A percentile compares a stretch with the other conserved stretches of the same genome.
Evolutionary conservation across 768 basidiomycete species (phyloP).

Genomic region (Trametes meyenii): DNA sequence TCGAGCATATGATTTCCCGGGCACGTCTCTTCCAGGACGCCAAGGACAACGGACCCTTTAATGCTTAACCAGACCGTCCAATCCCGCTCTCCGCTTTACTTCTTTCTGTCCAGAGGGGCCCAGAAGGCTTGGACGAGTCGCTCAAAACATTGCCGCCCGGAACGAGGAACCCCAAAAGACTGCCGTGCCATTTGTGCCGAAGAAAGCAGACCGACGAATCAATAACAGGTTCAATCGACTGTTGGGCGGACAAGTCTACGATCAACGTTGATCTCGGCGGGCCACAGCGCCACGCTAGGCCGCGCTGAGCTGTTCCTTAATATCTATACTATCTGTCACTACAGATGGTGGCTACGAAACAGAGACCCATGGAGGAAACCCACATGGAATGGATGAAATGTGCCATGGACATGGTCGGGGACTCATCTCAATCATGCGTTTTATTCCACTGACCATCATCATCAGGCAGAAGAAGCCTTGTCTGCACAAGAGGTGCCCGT

Average conservation of each 20-base stretch:
- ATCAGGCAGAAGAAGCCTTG: constrained; percentile 84
- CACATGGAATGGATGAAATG: constrained; percentile 78
- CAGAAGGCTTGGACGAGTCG: background rate
- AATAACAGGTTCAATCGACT: background rate
- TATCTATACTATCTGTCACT: no score
- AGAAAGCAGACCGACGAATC: no score
- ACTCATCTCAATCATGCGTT: background rate
- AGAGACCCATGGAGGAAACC: constrained; percentile 9
- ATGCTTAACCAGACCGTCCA: background rate
- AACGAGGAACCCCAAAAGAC: background rate
- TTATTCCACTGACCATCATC: background rate
- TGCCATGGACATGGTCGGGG: constrained; percentile 78
- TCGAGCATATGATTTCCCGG: constrained; percentile 11
- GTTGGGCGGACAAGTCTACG: background rate
- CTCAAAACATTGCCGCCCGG: background rate
- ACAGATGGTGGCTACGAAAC: background rate
- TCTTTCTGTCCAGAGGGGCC: background rate
- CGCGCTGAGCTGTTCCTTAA: no score
- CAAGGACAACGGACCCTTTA: no score
- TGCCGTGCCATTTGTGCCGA: no score
- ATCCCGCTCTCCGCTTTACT: background rate
- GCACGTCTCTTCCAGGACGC: no score
- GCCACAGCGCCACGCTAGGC: no score
- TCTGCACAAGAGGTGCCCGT: constrained; percentile 90
- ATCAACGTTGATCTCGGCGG: background rate